These are phyloP conservation scores for Bipolaris cookei DNA, from an alignment of 2,329 filamentous ascomycete genomes.

Conservation along the genomic window DNA sequence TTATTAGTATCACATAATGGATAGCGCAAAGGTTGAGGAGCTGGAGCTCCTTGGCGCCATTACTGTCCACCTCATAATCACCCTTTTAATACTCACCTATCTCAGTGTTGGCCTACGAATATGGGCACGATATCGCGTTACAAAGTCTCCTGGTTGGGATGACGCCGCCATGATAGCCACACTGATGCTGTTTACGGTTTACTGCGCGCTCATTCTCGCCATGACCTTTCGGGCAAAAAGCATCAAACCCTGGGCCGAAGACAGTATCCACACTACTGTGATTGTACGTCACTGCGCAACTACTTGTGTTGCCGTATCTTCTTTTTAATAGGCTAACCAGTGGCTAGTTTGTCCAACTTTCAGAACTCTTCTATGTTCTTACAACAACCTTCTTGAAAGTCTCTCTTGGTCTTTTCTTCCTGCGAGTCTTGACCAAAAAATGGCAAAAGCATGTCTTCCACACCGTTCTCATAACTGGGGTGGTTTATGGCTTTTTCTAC, in stretches of 20 bases:
- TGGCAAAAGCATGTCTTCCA: conserved; percentile 35
- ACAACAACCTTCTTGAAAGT: conserved; percentile 57
- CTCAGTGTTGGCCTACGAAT: conserved; percentile 39
- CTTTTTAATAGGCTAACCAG: conserved; percentile 4
- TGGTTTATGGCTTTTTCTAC: conserved; percentile 38
- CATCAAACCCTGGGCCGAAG: conserved; percentile 19
- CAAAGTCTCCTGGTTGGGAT: conserved; percentile 45
- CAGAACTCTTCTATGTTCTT: conserved; percentile 61
- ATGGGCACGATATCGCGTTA: conserved; percentile 44
- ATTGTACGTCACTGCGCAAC: conserved; percentile 20
- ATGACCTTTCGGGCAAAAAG: conserved; percentile 23
- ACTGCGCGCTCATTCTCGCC: conserved; percentile 35
- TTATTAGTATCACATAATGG: conserved; percentile 8
- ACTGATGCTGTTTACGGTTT: conserved; percentile 37
- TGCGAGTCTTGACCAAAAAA: conserved; percentile 40
- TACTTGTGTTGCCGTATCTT: neutral
- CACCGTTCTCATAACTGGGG: conserved; percentile 2
- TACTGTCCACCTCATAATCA: conserved; percentile 30
- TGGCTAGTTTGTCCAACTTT: conserved; percentile 39
- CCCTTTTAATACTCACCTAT: conserved; percentile 38
- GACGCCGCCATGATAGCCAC: conserved; percentile 42
- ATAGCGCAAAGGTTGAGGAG: conserved; percentile 22
- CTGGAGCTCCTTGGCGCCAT: conserved; percentile 28
- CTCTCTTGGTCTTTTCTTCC: conserved; percentile 46
- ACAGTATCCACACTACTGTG: conserved; percentile 25